Evolutionary conservation across 1,284 basidiomycete species (phyloP).

Genomic region (Trichosporon inkin): DNA sequence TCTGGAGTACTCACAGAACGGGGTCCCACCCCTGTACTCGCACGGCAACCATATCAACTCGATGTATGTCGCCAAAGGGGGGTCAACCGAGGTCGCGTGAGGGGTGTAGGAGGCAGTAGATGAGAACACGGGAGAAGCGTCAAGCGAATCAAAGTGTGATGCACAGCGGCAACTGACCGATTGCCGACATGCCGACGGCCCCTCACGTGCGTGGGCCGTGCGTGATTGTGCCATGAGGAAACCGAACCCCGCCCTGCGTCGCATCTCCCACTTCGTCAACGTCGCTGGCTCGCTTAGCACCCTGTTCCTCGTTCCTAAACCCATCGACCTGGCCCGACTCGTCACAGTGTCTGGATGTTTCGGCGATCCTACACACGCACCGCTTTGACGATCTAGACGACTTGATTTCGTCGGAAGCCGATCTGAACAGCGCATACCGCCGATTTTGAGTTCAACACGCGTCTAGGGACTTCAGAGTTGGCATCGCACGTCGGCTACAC

Average conservation of each 20-base stretch:
- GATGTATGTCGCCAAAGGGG: too few species aligned
- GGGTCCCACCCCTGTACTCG: constrained; percentile 52
- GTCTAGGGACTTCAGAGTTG: too few species aligned
- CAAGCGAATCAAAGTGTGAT: neutral
- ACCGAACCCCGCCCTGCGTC: too few species aligned
- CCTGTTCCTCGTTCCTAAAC: neutral
- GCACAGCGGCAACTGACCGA: neutral
- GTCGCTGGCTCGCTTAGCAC: too few species aligned
- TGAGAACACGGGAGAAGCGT: neutral
- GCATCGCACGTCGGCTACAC: neutral
- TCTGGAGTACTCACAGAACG: constrained; percentile 39
- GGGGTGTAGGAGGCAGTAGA: neutral
- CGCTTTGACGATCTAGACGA: too few species aligned
- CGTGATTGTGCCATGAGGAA: neutral
- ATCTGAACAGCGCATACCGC: too few species aligned
- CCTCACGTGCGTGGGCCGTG: neutral
- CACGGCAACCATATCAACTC: constrained; percentile 21
- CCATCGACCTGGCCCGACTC: neutral
- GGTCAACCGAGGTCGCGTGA: neutral
- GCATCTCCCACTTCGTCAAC: too few species aligned
- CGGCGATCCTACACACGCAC: too few species aligned
- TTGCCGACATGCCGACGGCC: neutral
- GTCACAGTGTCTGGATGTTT: neutral
- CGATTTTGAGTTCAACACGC: too few species aligned
- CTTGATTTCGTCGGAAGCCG: too few species aligned